Percentiles rank a stretch among this genome's conserved stretches.
These are phyloP conservation scores for Ceratocystis colombiana DNA, from an alignment of 2,329 filamentous ascomycete genomes.

Conservation along the genomic window DNA sequence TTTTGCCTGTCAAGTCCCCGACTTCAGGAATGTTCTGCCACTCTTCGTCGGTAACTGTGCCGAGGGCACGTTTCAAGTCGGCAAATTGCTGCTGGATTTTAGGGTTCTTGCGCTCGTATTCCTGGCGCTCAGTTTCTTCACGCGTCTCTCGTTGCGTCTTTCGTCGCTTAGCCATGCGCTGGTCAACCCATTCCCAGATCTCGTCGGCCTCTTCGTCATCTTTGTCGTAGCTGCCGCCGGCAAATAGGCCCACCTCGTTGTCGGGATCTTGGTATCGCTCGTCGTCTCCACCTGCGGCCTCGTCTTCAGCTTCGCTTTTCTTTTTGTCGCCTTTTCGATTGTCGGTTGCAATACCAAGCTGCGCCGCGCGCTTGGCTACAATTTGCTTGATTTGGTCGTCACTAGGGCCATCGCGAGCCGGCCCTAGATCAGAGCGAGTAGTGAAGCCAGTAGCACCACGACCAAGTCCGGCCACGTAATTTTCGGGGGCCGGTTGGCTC, in stretches of 20 bases:
- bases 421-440: slow-evolving; percentile 89
- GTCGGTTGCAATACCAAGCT: slow-evolving; percentile 59
- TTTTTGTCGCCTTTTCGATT: slow-evolving; percentile 63
- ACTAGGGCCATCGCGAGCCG: slow-evolving; percentile 85
- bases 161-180: slow-evolving; percentile 87
- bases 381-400: slow-evolving; percentile 98
- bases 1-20: slow-evolving; percentile 91
- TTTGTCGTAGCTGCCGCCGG: slow-evolving; percentile 89
- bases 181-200: slow-evolving; percentile 91
- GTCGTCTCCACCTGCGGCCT: slow-evolving; percentile 45
- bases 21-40: slow-evolving; percentile 95
- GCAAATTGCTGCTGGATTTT: slow-evolving; percentile 98
- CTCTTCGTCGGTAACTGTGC: slow-evolving; percentile 83
- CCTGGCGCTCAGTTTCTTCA: slow-evolving; percentile 80
- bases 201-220: slow-evolving; percentile 96
- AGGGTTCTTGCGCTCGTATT: slow-evolving; percentile 94
- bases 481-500: slow-evolving; percentile 72
- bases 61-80: slow-evolving; percentile 82
- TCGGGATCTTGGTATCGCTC: slow-evolving; percentile 90
- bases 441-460: slow-evolving; percentile 97
- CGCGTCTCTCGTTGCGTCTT: slow-evolving; percentile 89
- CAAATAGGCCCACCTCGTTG: slow-evolving; percentile 91
- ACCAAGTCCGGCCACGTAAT: slow-evolving; percentile 91
- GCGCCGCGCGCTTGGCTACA: slow-evolving; percentile 82
- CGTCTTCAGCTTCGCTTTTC: slow-evolving; percentile 50